These are phyloP conservation scores for Schizophyllum amplum DNA, from an alignment of 1,284 basidiomycete species.

Conservation along the genomic window DNA sequence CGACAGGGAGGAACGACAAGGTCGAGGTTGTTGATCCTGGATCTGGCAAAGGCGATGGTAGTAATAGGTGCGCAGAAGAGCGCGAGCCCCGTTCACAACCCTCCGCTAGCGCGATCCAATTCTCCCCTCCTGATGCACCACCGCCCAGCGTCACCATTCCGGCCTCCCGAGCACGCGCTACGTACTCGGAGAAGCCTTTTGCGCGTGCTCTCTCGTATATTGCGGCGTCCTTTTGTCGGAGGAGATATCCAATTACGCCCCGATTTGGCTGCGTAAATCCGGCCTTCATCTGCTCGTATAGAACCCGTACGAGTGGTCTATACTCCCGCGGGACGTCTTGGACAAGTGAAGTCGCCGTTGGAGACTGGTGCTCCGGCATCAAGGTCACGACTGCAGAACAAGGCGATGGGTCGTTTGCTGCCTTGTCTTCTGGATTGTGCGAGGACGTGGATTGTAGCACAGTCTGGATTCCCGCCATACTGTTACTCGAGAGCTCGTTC, in stretches of 20 bases:
- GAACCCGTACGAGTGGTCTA: conserved; percentile 7
- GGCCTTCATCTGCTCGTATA: conserved; percentile 18
- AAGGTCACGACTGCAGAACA: no score
- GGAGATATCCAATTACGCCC: conserved; percentile 27
- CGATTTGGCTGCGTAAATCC: conserved; percentile 29
- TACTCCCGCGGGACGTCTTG: no score
- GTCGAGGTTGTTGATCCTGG: neutral
- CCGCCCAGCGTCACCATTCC: conserved; percentile 43
- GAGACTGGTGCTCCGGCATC: no score
- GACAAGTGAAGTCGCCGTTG: no score
- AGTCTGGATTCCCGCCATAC: no score
- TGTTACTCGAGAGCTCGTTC: no score
- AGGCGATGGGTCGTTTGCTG: no score
- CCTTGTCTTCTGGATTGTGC: no score
- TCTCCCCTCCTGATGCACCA: conserved; percentile 1
- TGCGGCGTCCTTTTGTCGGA: conserved; percentile 23
- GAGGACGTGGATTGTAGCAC: no score
- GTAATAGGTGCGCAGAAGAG: no score
- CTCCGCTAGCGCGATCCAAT: neutral
- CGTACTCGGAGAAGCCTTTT: conserved; percentile 36
- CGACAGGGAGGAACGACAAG: neutral
- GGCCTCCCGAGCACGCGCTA: conserved; percentile 32
- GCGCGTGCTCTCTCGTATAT: conserved; percentile 37
- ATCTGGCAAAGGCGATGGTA: neutral
- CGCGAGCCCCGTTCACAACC: no score